Evolutionary conservation across 1,284 basidiomycete genomes (phyloP), one percentile per base, ranked within the genome.

Genomic region (Austroboletus niveus): DNA sequence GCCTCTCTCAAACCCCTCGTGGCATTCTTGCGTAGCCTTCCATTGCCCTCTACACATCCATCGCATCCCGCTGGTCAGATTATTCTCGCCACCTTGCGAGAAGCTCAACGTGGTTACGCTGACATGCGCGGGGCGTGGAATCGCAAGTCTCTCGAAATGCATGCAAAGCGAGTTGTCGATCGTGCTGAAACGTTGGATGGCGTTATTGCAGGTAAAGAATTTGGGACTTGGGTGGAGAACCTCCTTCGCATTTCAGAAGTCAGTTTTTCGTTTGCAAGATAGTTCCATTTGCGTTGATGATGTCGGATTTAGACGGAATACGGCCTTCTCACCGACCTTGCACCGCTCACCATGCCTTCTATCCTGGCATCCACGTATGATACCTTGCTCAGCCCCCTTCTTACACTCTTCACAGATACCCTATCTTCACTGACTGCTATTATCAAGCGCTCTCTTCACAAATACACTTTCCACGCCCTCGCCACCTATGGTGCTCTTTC

Each of bases 51-150:
- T 1, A 89, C 89, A 0, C 87, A 90, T 57, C 87, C 87, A 4
- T 86, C 87, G 0, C 88, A 91, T 62, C 87, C 87, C 5, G 87
- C 87, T 9, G 80, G 86, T 0, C 71, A 73, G 3, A 72, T 75
- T 2, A 90, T 91, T 42, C 71, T 82, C 30, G 63, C 76, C 3
- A 82, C 85, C 2, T 66, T 92, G 5, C 82, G 77, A 59, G 89
- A 91, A 32, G 87, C 88, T 5, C 87, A 89, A 68, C 77, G 77
- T 51, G 89, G 89, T 2, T 91, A 89, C 56, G 89, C 87, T 0
- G 89, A 91, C 56, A 92, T 91, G 89, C 78, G 88, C 27, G 87
- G 88, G 4, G 75, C 75, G 11, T 91, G 88, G 89, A 75, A 75
- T 38, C 76, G 78, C 55, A 88, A 85, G 60, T 87, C 86, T 47